Percentiles rank a stretch among this genome's conserved stretches.
Evolutionary conservation across 768 basidiomycete species (phyloP).

Genomic region (Russula virescens): DNA sequence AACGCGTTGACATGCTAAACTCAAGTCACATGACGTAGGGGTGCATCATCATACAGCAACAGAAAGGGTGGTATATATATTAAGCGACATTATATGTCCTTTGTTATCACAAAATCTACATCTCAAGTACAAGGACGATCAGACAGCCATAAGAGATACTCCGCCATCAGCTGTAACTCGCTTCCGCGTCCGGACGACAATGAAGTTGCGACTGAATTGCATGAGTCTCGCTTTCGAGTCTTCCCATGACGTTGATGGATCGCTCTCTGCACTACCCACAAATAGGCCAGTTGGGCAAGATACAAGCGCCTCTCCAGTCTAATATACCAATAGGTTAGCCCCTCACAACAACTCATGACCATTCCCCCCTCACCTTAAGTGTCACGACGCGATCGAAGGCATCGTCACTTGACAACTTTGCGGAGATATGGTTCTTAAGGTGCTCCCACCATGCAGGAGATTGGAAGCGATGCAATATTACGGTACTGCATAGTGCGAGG

Average conservation of each 20-base stretch:
- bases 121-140: background rate
- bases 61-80: too few relatives aligned
- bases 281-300: conserved; percentile 60
- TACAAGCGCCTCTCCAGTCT: conserved; percentile 71
- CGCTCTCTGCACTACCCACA: conserved; percentile 26
- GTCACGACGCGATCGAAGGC: conserved; percentile 63
- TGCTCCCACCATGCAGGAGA: conserved; percentile 75
- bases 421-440: conserved; percentile 58
- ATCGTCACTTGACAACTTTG: conserved; percentile 51
- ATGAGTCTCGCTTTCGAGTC: conserved; percentile 26
- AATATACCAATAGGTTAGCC: conserved; percentile 5
- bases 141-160: conserved; percentile 45
- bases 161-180: conserved; percentile 63
- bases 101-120: background rate
- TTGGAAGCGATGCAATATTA: conserved; percentile 68
- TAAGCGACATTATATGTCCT: background rate
- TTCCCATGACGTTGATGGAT: conserved; percentile 9
- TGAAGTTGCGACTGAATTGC: conserved; percentile 52
- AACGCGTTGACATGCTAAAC: background rate
- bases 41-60: too few relatives aligned
- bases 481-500: conserved; percentile 58
- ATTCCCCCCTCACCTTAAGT: conserved; percentile 44
- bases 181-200: conserved; percentile 55
- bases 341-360: background rate
- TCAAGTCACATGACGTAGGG: conserved; percentile 11